Conservation (phyloP, 768 basidiomycete species). For the Obba rivulosa region DNA sequence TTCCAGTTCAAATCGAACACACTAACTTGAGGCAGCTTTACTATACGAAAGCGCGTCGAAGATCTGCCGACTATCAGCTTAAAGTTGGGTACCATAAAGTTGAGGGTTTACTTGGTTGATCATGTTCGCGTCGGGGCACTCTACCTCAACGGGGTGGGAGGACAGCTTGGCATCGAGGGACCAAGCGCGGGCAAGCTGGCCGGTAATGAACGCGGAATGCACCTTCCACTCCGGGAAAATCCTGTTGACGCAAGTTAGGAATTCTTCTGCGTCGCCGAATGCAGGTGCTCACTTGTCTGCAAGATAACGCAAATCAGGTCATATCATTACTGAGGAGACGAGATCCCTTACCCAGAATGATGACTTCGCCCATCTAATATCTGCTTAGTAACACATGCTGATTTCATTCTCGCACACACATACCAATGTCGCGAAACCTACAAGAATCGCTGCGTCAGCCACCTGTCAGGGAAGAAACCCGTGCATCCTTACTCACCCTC, state of each 20-base stretch:
- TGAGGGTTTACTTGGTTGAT: constrained; percentile 57
- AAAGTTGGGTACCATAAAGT: neutral
- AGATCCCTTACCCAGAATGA: constrained; percentile 58
- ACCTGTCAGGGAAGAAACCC: neutral
- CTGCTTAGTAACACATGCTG: no score
- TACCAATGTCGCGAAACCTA: constrained; percentile 83
- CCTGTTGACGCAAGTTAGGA: constrained; percentile 27
- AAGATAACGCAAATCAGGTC: no score
- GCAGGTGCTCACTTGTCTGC: constrained; percentile 40
- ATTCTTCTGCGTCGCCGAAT: neutral
- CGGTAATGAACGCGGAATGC: constrained; percentile 73
- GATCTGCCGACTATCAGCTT: constrained; percentile 43
- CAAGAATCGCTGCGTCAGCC: neutral
- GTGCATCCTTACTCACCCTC: constrained; percentile 43
- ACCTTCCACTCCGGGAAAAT: constrained; percentile 87
- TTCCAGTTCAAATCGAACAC: neutral
- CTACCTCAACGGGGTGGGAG: constrained; percentile 93
- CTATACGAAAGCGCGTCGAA: constrained; percentile 88
- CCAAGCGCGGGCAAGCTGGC: constrained; percentile 72
- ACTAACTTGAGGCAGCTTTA: constrained; percentile 70
- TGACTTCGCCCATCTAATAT: constrained; percentile 78
- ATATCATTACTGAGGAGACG: no score
- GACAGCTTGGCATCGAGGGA: constrained; percentile 80
- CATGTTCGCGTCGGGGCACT: constrained; percentile 80
- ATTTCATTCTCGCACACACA: constrained; percentile 17